phyloP scores from a whole-genome alignment of 352 stramenopile genomes.

The Pythium apleroticum region DNA sequence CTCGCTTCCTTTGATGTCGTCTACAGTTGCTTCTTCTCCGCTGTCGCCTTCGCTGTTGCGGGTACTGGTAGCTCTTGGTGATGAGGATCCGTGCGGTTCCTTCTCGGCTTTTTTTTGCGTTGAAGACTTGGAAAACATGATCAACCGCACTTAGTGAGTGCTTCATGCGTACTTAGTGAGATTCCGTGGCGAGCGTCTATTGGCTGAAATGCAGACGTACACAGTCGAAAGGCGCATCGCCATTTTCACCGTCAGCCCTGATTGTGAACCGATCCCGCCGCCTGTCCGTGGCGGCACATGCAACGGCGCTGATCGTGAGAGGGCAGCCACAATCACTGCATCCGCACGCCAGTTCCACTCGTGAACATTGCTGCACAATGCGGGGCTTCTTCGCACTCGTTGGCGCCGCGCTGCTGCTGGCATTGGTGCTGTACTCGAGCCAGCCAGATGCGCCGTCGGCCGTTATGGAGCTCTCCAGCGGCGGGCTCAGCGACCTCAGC shows the following conservation, averaged over 20 bases:
- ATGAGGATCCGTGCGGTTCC: neutral
- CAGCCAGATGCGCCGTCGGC: constrained; percentile 52
- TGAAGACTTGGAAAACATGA: neutral
- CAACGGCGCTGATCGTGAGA: constrained; percentile 1
- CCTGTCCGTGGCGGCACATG: neutral
- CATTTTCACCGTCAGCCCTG: neutral
- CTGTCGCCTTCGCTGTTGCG: no score
- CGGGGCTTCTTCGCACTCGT: constrained; percentile 55
- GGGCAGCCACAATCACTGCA: neutral
- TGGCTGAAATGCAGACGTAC: neutral
- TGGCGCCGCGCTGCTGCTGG: constrained; percentile 37
- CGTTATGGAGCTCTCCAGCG: constrained; percentile 51
- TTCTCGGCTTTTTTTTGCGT: neutral
- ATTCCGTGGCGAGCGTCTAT: neutral
- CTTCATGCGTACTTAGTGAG: constrained; percentile 7
- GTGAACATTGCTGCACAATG: constrained; percentile 23
- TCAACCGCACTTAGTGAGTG: constrained; percentile 10
- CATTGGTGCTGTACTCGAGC: constrained; percentile 49
- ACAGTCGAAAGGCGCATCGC: neutral
- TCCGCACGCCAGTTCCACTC: neutral
- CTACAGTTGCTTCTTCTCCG: neutral
- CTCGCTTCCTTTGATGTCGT: no score
- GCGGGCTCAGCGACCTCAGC: constrained; percentile 35
- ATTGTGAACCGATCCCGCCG: neutral
- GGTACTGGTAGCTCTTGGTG: neutral